Evolutionary conservation across 345 rosid species (phyloP), one percentile per base, ranked within the genome.

Genomic region (Stellera chamaejasme): DNA sequence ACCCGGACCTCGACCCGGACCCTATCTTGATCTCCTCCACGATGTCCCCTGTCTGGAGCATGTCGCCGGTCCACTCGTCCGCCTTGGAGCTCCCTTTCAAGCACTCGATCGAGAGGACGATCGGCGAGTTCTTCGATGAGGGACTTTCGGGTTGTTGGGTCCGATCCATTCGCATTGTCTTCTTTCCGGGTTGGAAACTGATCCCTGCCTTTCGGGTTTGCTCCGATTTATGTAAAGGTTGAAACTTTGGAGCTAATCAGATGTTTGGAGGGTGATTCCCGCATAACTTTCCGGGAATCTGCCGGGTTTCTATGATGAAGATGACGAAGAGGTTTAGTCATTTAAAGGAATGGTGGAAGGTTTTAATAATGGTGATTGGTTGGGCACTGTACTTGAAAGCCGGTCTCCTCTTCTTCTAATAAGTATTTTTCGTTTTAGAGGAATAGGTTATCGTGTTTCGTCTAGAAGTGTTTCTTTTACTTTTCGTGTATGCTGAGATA

Each of bases 31-130:
- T 77, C 66, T 93, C 97, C 60, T 88, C 99, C 0, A 93, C 99
- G 69, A 93, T 82, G 63, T 93, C 99, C n/a, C 97, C 99, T 0
- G 97, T 88, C 59, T 93, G 97, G 51, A 88, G 89, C 91, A 84
- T 84, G 68, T 88, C 99, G n/a, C 81, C 83, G 56, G 93, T 79
- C 98, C 98, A 88, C 66, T 92, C 98, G 23, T 86, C 97, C 62
- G 89, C 93, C 65, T 76, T 93, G 14, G 94, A 86, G 64, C 83
- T 82, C 45, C 99, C 97, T 66, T 82, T 88, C 0, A 93, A 79
- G 54, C 97, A 88, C 13, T 88, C 99, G 71, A 93, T 82, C 11
- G 99, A 84, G 56, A 87, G 83, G 10, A 87, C 88, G 2, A 48
- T 12, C 26, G 62, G 14, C 44, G 82, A 74, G 49, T 73, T 77